Evolutionary conservation across 352 stramenopile species (phyloP).

Genomic region (Pythium periplocum): DNA sequence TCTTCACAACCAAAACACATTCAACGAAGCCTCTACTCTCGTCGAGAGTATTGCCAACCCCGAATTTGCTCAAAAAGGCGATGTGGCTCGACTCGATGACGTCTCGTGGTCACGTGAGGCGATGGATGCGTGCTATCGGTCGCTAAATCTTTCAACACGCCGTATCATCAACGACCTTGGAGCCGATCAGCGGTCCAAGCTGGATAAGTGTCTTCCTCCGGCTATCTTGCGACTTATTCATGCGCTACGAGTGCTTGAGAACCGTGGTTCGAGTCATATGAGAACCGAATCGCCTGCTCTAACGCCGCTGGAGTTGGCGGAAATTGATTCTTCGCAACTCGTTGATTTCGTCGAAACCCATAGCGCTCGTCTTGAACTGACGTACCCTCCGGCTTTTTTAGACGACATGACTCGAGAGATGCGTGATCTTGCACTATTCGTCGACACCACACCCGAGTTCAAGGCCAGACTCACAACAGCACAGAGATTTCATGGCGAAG

Average conservation of each 20-base stretch:
- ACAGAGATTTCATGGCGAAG: background rate
- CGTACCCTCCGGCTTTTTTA: conserved; percentile 18
- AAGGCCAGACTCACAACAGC: background rate
- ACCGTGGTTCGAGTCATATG: too few species aligned
- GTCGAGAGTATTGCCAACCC: background rate
- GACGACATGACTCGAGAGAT: conserved; percentile 23
- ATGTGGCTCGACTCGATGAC: too few species aligned
- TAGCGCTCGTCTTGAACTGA: conserved; percentile 17
- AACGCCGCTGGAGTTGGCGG: conserved; percentile 19
- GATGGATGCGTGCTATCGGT: conserved; percentile 21
- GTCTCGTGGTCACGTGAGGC: conserved; percentile 12
- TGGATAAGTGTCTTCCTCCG: conserved; percentile 12
- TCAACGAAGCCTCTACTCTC: background rate
- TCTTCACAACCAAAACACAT: background rate
- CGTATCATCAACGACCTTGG: conserved; percentile 17
- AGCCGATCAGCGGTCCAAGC: conserved; percentile 3
- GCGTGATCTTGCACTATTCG: conserved; percentile 9
- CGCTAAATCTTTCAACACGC: conserved; percentile 24
- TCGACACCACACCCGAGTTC: background rate
- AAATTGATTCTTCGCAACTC: conserved; percentile 7
- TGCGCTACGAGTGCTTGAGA: too few species aligned
- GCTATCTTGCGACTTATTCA: conserved; percentile 8
- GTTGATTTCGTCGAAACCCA: conserved; percentile 26
- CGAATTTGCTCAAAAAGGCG: background rate
- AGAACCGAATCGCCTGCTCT: background rate